Conservation (phyloP, 2,329 filamentous ascomycete species). For the Phaeomoniella chlamydospora region DNA sequence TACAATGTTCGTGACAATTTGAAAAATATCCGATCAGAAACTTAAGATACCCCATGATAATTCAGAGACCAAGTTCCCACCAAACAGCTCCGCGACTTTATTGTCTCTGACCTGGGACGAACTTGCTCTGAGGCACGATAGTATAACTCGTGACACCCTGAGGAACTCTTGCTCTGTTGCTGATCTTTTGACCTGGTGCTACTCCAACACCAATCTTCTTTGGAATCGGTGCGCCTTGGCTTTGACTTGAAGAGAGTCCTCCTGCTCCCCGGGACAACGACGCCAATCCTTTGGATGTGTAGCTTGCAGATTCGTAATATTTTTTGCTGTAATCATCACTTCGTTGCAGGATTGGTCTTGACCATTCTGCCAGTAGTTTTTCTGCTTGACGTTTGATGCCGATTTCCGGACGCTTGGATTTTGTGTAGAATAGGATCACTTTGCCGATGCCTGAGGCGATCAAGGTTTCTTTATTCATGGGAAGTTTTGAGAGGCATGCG, state of each 20-base stretch:
- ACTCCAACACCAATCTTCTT: conserved; percentile 1
- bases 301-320: conserved; percentile 41
- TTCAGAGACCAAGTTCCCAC: too few species aligned
- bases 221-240: conserved; percentile 14
- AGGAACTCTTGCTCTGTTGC: conserved; percentile 44
- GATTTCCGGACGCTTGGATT: conserved; percentile 77
- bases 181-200: conserved; percentile 11
- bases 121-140: conserved; percentile 35
- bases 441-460: conserved; percentile 90
- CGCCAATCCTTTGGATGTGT: conserved; percentile 33
- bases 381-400: conserved; percentile 90
- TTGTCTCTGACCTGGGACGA: neutral
- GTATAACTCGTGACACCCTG: conserved; percentile 46
- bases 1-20: too few species aligned
- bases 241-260: neutral
- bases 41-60: too few species aligned
- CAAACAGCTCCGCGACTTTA: neutral
- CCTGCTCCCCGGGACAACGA: conserved; percentile 16
- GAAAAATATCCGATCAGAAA: too few species aligned
- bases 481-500: conserved; percentile 60
- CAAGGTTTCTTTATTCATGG: conserved; percentile 80
- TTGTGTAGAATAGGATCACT: conserved; percentile 92
- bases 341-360: conserved; percentile 79
- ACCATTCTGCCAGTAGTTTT: conserved; percentile 88
- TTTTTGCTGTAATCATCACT: conserved; percentile 92